Base-by-base conservation (phyloP, 2,329 filamentous ascomycete genomes). In the Bipolaris gigantea region DNA sequence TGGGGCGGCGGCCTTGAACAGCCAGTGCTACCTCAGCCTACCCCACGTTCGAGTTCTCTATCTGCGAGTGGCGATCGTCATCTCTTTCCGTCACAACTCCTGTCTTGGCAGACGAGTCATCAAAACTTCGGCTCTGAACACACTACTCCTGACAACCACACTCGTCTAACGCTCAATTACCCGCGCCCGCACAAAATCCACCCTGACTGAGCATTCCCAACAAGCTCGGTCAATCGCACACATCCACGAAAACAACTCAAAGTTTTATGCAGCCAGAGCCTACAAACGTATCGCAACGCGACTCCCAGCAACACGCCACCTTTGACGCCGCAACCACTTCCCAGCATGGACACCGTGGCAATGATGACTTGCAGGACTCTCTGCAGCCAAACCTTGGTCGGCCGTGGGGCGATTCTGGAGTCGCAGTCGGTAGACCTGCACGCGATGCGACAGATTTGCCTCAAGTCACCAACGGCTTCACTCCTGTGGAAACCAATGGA, bases 261-360 rank as follows among this genome's bases (percentile, higher is more conserved):
- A 70, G 73, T 86, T 87, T 81, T 86, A 87, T 87, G 85, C 84
- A 84, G 81, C 74, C 84, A 80, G 83, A 81, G 82, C 75, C 78
- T 66, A 67, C 77, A 69, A 74, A 79, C 76, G 75, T 75, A 72
- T 76, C 73, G 70, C 77, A 78, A 75, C 76, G 76, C 73, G 74
- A 72, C 65, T 68, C 70, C 56, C 67, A 72, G 62, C 60, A 73
- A 67, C 69, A 76, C 64, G 67, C 70, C 67, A 64, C 72, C 64
- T 66, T 66, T 65, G 61, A 74, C 67, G 65, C 69, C 60, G 52
- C 62, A 43, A 56, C 72, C 53, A 57, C 75, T 69, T 78, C 75
- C 80, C 83, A 87, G 77, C 79, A 87, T 87, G 85, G 85, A 82
- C 63, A 66, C 54, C 73, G 79, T 71, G 71, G 70, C 68, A 65